Evolutionary conservation across 1,139 yeast genomes (phyloP).

Genomic region (Eremothecium coryli): DNA sequence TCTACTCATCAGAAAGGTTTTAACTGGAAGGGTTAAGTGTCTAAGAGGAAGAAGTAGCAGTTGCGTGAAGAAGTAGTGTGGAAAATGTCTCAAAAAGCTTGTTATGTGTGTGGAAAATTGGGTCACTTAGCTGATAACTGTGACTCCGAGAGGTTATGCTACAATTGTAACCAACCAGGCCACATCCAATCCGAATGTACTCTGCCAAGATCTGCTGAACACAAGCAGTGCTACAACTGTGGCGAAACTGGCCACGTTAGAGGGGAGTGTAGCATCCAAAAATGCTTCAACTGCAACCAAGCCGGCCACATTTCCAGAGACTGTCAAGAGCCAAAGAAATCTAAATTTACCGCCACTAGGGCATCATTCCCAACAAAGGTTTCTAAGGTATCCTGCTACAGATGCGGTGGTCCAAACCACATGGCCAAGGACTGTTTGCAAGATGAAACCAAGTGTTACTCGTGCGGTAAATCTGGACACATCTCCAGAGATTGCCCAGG

Average conservation of each 20-base stretch:
- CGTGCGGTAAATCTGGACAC: slow-evolving; percentile 88
- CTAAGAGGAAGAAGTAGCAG: slow-evolving; percentile 1
- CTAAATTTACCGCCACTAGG: slow-evolving; percentile 17
- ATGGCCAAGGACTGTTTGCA: slow-evolving; percentile 88
- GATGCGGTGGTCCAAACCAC: slow-evolving; percentile 91
- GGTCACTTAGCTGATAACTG: slow-evolving; percentile 90
- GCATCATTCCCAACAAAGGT: slow-evolving; percentile 13
- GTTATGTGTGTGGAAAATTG: slow-evolving; percentile 86
- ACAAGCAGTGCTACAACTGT: slow-evolving; percentile 81
- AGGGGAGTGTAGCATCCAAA: slow-evolving; percentile 55
- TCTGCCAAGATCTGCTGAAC: slow-evolving; percentile 71
- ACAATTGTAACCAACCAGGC: slow-evolving; percentile 87
- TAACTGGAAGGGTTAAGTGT: slow-evolving; percentile 3
- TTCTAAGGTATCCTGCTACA: slow-evolving; percentile 64
- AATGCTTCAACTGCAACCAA: slow-evolving; percentile 81
- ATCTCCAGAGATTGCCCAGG: slow-evolving; percentile 73
- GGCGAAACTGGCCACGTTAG: slow-evolving; percentile 72
- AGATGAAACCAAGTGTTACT: slow-evolving; percentile 70
- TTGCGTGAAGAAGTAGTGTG: slow-evolving; percentile 4
- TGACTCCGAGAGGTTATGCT: slow-evolving; percentile 74
- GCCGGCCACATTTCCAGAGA: slow-evolving; percentile 77
- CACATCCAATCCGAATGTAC: slow-evolving; percentile 86
- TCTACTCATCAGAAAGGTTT: slow-evolving; percentile 4
- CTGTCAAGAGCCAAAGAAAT: slow-evolving; percentile 43
- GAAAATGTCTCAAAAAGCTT: slow-evolving; percentile 62